A percentile compares a stretch with the other conserved stretches of the same genome.
Conservation (phyloP, 768 basidiomycete genomes). For the Podaxis sp. region DNA sequence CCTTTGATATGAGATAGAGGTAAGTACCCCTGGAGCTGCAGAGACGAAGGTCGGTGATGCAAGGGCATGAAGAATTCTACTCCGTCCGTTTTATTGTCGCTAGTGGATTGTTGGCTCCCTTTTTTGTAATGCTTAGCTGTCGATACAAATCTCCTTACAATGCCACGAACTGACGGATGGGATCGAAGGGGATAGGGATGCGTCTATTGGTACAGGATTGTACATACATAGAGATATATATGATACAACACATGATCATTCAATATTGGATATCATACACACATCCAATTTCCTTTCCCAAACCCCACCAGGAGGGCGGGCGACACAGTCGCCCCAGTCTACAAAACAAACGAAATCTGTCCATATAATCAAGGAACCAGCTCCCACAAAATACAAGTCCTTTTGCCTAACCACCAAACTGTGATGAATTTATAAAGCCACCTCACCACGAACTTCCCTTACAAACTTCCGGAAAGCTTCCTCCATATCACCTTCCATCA, state of each 20-base stretch:
- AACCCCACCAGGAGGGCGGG: not conserved
- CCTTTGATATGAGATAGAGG: no score
- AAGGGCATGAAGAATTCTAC: no score
- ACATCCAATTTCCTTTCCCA: not conserved
- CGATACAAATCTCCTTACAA: no score
- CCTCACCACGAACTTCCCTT: slow-evolving; percentile 21
- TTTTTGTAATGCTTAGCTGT: no score
- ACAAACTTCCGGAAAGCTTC: slow-evolving; percentile 30
- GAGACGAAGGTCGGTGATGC: no score
- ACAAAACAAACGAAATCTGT: not conserved
- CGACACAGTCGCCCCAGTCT: not conserved
- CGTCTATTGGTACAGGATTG: not conserved
- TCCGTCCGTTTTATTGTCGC: no score
- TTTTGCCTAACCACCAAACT: not conserved
- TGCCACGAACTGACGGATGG: not conserved
- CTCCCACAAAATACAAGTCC: not conserved
- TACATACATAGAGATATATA: slow-evolving; percentile 1
- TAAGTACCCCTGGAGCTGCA: no score
- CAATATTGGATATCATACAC: not conserved
- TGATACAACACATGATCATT: not conserved
- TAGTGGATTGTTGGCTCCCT: no score
- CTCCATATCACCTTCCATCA: slow-evolving; percentile 27
- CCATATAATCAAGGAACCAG: not conserved
- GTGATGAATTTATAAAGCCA: not conserved
- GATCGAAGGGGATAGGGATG: not conserved